Conservation (phyloP, 768 basidiomycete species). For the Lactarius sp. region DNA sequence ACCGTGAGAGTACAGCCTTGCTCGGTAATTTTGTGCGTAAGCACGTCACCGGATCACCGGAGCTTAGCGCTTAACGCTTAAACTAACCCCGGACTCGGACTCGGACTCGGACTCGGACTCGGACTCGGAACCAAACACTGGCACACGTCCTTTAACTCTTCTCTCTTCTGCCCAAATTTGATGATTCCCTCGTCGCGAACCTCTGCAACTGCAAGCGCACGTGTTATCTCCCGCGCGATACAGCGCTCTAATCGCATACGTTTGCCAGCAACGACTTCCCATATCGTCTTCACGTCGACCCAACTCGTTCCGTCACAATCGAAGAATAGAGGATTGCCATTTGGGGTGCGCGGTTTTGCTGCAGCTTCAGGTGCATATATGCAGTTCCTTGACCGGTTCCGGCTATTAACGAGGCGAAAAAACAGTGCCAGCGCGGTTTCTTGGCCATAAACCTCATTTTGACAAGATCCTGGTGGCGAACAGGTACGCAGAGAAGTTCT, state of each 20-base stretch:
- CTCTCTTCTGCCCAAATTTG: too few relatives aligned
- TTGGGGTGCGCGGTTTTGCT: constrained; percentile 3
- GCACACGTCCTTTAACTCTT: too few relatives aligned
- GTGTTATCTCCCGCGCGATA: background rate
- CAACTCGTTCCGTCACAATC: background rate
- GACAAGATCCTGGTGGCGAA: constrained; percentile 93
- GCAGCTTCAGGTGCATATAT: constrained; percentile 8
- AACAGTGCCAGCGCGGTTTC: background rate
- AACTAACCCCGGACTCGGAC: too few relatives aligned
- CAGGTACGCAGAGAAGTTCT: constrained; percentile 43
- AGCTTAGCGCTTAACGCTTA: background rate
- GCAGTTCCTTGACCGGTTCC: background rate
- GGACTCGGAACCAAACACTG: too few relatives aligned
- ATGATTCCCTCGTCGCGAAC: constrained; percentile 12
- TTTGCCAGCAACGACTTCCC: background rate
- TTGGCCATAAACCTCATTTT: constrained; percentile 51
- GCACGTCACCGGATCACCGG: too few relatives aligned
- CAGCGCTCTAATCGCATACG: background rate
- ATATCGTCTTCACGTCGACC: background rate
- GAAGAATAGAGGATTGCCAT: background rate
- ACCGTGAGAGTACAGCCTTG: too few relatives aligned
- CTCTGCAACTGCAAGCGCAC: background rate
- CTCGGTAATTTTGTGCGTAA: too few relatives aligned
- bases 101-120: too few relatives aligned
- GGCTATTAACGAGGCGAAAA: background rate